phyloP scores from a whole-genome alignment of 768 basidiomycete genomes.

The Lentinula sp. region DNA sequence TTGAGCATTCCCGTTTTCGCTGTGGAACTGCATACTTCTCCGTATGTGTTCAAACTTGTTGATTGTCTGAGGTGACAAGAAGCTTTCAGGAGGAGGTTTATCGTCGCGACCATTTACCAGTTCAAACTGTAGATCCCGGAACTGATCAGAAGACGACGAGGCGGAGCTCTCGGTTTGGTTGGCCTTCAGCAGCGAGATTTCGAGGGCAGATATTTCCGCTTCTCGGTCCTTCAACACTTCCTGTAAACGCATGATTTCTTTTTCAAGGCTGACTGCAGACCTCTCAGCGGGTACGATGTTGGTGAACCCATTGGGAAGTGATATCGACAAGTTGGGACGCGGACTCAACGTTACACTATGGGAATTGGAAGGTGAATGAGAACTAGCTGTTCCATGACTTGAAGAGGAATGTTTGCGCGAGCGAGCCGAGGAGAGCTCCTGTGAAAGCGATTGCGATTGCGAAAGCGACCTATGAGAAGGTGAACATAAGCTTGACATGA shows the following conservation, averaged over 20 bases:
- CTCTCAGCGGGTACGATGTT: constrained; percentile 46
- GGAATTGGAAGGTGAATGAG: constrained; percentile 55
- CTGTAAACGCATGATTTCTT: constrained; percentile 94
- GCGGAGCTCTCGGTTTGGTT: constrained; percentile 19
- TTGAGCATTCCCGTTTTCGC: constrained; percentile 31
- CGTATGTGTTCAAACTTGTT: constrained; percentile 73
- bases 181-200: constrained; percentile 40
- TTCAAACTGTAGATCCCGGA: background rate
- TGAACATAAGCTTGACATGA: constrained; percentile 5
- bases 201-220: constrained; percentile 78
- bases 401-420: constrained; percentile 81
- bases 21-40: constrained; percentile 47
- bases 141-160: background rate
- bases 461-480: constrained; percentile 66
- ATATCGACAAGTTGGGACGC: constrained; percentile 56
- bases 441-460: constrained; percentile 93
- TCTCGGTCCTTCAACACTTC: constrained; percentile 89
- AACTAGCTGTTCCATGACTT: constrained; percentile 65
- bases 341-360: constrained; percentile 26
- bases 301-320: constrained; percentile 33
- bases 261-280: constrained; percentile 80
- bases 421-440: constrained; percentile 89
- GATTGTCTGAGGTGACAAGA: constrained; percentile 66
- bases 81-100: constrained; percentile 15
- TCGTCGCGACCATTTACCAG: constrained; percentile 11